A percentile compares a stretch with the other conserved stretches of the same genome.
phyloP scores from a whole-genome alignment of 2,329 filamentous ascomycete species.

The Ophiognomonia clavigignenti-juglandacearum region DNA sequence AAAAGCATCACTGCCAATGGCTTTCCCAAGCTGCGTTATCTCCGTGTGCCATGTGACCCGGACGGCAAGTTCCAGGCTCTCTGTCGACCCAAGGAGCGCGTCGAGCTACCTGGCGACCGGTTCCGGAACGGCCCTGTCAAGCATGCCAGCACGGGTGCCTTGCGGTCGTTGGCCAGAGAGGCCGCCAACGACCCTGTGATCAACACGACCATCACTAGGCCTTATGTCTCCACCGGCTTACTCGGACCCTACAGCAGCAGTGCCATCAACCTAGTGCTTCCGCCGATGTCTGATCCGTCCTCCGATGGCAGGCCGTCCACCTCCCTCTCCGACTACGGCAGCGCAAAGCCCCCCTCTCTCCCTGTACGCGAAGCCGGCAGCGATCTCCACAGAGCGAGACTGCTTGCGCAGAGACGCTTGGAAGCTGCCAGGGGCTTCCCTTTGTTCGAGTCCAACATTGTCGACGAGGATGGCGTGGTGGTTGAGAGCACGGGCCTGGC shows the following conservation, averaged over 20 bases:
- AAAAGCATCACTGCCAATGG: constrained; percentile 55
- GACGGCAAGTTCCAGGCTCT: constrained; percentile 65
- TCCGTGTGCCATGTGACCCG: constrained; percentile 65
- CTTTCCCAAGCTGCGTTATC: constrained; percentile 55
- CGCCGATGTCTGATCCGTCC: neutral
- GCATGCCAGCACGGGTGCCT: constrained; percentile 6
- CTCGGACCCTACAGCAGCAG: neutral
- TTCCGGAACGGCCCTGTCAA: constrained; percentile 27
- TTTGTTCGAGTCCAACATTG: constrained; percentile 54
- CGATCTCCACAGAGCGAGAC: constrained; percentile 47
- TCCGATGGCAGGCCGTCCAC: neutral
- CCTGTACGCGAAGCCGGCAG: constrained; percentile 25
- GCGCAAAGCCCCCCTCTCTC: constrained; percentile 6
- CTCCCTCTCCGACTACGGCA: constrained; percentile 5
- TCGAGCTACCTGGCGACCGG: constrained; percentile 47
- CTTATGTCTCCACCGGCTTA: neutral
- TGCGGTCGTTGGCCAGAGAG: neutral
- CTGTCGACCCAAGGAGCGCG: constrained; percentile 56
- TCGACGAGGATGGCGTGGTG: constrained; percentile 45
- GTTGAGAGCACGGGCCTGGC: constrained; percentile 51
- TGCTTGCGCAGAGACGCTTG: constrained; percentile 61
- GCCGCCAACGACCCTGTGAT: neutral
- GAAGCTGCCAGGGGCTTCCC: constrained; percentile 51
- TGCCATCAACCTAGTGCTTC: neutral
- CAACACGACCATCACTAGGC: neutral